Evolutionary conservation across 2,329 filamentous ascomycete genomes (phyloP), one percentile per base, ranked within the genome.

Genomic region (Penicillium sp.): DNA sequence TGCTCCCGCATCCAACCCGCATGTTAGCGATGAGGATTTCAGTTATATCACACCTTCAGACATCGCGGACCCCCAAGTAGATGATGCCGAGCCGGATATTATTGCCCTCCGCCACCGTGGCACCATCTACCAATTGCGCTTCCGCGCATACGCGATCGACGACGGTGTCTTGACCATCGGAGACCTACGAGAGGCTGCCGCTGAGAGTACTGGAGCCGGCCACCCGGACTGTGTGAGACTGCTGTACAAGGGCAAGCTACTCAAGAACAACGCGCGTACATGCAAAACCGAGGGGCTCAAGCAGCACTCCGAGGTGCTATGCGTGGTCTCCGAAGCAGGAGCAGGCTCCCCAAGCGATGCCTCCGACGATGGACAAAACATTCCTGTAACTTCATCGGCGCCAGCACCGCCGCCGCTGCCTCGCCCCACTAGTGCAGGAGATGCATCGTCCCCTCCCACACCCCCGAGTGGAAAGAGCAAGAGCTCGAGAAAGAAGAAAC

Each of bases 241-340:
- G 36, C 68, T 81, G 5, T 81, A 81, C 67, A 81, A 81, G 66
- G 78, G 78, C 27, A 75, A 73, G 31, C 60, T 78, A 36, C 65
- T 81, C 49, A 77, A 75, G 53, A 69, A 79, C 58, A 74, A 81
- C 62, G 54, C 62, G 6, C 61, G 62, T 41, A 65, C 75, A 10
- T 77, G 78, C 55, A 75, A 74, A 59, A 66, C 72, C 36, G 77
- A 79, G 57, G 75, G 77, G 17, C 68, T 81, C 36, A 80, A 80
- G 61, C 79, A 81, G 60, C 73, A 80, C 50, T 80, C 78, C 4
- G 75, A 79, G 62, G 72, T 81, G 49, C 66, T 79, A 54, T 78
- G 75, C 52, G 77, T 80, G 39, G 74, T 80, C 29, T 77, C 76
- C 5, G 75, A 78, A 47, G 70, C 69, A 2, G 71, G 68, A 13